These are phyloP conservation scores for Tympanopsis confertula DNA, from an alignment of 2,329 filamentous ascomycete genomes.

Conservation along the genomic window DNA sequence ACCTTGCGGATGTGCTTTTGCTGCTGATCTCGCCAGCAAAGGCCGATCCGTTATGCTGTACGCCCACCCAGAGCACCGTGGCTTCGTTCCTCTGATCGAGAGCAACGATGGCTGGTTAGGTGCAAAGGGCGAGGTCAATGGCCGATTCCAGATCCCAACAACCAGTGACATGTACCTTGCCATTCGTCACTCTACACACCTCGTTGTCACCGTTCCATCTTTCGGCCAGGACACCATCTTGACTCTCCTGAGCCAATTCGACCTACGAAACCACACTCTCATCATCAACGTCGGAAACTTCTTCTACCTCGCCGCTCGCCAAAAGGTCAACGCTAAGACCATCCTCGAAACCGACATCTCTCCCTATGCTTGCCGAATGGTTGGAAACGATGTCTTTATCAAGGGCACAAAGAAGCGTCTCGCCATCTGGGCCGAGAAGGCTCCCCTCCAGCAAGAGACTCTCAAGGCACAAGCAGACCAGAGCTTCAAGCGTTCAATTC, in stretches of 20 bases:
- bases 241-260: conserved; percentile 4
- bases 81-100: neutral
- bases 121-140: conserved; percentile 6
- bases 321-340: conserved; percentile 6
- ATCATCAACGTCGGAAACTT: conserved; percentile 12
- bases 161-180: conserved; percentile 10
- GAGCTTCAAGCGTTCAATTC: conserved; percentile 3
- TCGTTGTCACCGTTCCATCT: conserved; percentile 11
- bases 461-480: neutral
- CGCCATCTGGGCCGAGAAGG: conserved; percentile 2
- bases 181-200: conserved; percentile 8
- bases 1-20: conserved; percentile 8
- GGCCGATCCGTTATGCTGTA: conserved; percentile 9
- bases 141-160: conserved; percentile 3
- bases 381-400: conserved; percentile 7
- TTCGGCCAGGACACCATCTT: conserved; percentile 8
- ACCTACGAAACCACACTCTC: conserved; percentile 7
- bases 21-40: conserved; percentile 6
- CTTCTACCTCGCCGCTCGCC: conserved; percentile 8
- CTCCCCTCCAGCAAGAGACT: neutral
- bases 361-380: conserved; percentile 12
- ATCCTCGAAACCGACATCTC: conserved; percentile 12
- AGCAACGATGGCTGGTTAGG: conserved; percentile 6
- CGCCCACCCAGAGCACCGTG: conserved; percentile 8
- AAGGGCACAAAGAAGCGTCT: conserved; percentile 8